Conservation (phyloP, 305 asterid genomes). For the Fraxinus velutina region DNA sequence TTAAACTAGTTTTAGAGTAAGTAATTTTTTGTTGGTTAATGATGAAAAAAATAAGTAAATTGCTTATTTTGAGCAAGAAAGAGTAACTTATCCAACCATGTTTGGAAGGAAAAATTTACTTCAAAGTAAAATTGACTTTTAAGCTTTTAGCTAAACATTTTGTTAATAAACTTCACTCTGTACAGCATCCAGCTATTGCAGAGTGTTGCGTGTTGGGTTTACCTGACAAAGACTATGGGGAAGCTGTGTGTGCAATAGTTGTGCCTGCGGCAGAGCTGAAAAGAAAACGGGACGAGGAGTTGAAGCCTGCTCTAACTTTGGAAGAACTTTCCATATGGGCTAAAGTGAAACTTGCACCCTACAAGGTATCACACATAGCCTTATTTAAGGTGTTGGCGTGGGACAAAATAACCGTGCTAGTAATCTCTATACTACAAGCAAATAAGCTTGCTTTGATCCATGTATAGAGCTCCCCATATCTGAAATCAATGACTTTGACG, state of each 20-base stretch:
- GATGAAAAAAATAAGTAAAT: background rate
- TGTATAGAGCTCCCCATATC: background rate
- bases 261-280: conserved; percentile 59
- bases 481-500: background rate
- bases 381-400: background rate
- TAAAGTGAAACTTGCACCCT: conserved; percentile 92
- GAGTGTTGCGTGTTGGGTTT: conserved; percentile 95
- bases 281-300: conserved; percentile 54
- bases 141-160: background rate
- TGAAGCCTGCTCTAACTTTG: conserved; percentile 70
- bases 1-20: background rate
- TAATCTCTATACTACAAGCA: background rate
- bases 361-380: conserved; percentile 53
- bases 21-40: background rate
- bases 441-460: background rate
- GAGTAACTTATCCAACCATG: background rate
- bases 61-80: background rate
- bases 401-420: background rate
- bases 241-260: conserved; percentile 72
- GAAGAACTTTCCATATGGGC: conserved; percentile 79
- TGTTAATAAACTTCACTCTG: conserved; percentile 10
- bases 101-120: background rate
- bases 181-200: conserved; percentile 73
- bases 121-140: background rate
- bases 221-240: conserved; percentile 87